Evolutionary conservation across 495 filamentous ascomycete genomes (phyloP).

Genomic region (Glutinoglossum americanum): DNA sequence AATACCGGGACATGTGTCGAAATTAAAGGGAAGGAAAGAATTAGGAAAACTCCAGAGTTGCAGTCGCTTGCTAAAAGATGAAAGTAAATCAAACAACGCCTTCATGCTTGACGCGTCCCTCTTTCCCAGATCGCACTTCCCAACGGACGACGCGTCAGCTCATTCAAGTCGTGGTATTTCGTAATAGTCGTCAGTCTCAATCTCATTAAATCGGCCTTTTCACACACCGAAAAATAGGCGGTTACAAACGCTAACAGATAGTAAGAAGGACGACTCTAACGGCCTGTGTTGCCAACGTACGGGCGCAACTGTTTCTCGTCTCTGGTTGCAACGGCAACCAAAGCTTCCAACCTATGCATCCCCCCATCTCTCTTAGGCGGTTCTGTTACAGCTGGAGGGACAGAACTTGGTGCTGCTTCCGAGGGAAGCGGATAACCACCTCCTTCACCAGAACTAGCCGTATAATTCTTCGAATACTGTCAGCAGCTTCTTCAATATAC

Average conservation of each 20-base stretch:
- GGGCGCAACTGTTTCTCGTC: constrained; percentile 33
- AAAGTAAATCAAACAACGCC: not conserved
- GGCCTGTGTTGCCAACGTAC: not conserved
- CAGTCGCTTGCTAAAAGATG: not conserved
- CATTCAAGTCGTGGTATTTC: not conserved
- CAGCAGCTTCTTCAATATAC: constrained; percentile 2
- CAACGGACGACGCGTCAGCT: not conserved
- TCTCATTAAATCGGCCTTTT: not conserved
- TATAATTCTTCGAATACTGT: constrained; percentile 6
- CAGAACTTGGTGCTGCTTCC: not conserved
- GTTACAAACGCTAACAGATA: not conserved
- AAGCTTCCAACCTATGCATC: constrained; percentile 57
- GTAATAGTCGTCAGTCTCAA: not conserved
- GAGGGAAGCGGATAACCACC: not conserved
- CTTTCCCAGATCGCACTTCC: not conserved
- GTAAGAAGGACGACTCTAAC: not conserved
- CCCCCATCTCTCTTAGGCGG: constrained; percentile 19
- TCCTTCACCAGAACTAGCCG: constrained; percentile 2
- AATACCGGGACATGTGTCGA: not conserved
- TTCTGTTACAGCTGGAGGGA: constrained; percentile 1
- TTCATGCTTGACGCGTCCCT: not conserved
- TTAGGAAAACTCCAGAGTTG: not conserved
- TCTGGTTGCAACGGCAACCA: constrained; percentile 77
- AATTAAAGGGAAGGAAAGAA: not conserved
- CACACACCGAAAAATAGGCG: not conserved